Percentiles rank a stretch among this genome's conserved stretches.
Evolutionary conservation across 208 protist genomes (phyloP).

Genomic region (Crithidia bombi): DNA sequence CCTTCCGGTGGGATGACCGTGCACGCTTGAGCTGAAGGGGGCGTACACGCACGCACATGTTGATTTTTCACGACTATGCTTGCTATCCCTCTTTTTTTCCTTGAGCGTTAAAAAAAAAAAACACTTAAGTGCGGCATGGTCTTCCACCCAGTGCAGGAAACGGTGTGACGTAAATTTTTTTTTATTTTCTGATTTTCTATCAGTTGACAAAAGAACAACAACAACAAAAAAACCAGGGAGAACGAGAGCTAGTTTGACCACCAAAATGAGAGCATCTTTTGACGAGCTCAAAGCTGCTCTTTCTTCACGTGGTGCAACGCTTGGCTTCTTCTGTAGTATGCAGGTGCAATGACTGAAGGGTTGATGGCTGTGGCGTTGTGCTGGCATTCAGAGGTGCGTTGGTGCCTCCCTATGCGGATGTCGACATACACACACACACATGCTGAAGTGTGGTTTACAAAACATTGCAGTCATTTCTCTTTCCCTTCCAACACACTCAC

Average conservation of each 20-base stretch:
- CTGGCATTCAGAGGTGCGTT: too few species aligned
- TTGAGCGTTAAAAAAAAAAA: not conserved
- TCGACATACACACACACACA: too few species aligned
- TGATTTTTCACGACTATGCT: not conserved
- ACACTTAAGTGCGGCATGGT: not conserved
- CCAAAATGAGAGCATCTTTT: too few species aligned
- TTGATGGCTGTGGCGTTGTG: too few species aligned
- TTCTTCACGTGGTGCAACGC: too few species aligned
- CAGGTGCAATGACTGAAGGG: too few species aligned
- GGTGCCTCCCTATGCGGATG: too few species aligned
- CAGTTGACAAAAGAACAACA: slow-evolving; percentile 1
- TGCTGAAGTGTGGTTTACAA: too few species aligned
- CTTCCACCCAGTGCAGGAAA: slow-evolving; percentile 19
- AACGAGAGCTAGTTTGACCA: too few species aligned
- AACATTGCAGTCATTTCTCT: not conserved
- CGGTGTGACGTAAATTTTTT: slow-evolving; percentile 1
- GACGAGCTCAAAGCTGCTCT: too few species aligned
- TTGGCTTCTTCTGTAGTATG: too few species aligned
- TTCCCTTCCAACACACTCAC: not conserved
- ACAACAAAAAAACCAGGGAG: not conserved
- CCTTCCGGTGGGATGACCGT: not conserved
- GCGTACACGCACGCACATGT: not conserved
- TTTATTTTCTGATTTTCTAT: slow-evolving; percentile 17
- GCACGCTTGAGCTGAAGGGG: not conserved
- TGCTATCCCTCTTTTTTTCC: not conserved